phyloP scores from a whole-genome alignment of 2,329 filamentous ascomycete genomes.

The Decorospora gaudefroyi region DNA sequence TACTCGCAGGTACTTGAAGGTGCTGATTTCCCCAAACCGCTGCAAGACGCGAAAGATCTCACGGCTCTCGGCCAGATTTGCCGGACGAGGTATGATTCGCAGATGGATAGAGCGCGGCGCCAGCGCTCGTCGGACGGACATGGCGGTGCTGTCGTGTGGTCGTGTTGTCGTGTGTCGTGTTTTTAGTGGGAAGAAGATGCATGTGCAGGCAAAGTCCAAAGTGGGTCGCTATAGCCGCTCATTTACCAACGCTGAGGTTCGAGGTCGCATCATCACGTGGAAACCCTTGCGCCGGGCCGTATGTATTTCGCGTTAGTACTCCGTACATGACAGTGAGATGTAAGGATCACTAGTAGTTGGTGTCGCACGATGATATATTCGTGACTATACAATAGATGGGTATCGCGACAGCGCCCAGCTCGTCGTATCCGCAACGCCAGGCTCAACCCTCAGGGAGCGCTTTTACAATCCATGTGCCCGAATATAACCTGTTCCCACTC shows the following conservation, averaged over 20 bases:
- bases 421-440: constrained; percentile 28
- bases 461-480: not conserved
- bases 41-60: constrained; percentile 55
- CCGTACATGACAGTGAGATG: too few species aligned
- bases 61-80: constrained; percentile 55
- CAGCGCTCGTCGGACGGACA: constrained; percentile 40
- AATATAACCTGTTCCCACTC: constrained; percentile 6
- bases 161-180: constrained; percentile 2
- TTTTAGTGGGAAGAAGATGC: constrained; percentile 5
- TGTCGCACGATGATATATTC: constrained; percentile 14
- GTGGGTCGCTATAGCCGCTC: constrained; percentile 31
- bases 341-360: too few species aligned
- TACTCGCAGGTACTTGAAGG: constrained; percentile 53
- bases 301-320: too few species aligned
- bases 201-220: constrained; percentile 15
- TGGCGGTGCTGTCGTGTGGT: constrained; percentile 19
- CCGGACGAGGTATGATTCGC: constrained; percentile 53
- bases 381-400: constrained; percentile 20
- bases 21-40: constrained; percentile 55
- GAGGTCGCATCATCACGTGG: constrained; percentile 25
- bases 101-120: constrained; percentile 54
- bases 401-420: constrained; percentile 16
- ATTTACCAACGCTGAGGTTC: constrained; percentile 27
- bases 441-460: constrained; percentile 46
- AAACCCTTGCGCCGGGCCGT: constrained; percentile 18